Percentiles rank a stretch among this genome's conserved stretches.
phyloP scores from a whole-genome alignment of 2,329 filamentous ascomycete genomes.

The Zelopaecilomyces penicillatus region DNA sequence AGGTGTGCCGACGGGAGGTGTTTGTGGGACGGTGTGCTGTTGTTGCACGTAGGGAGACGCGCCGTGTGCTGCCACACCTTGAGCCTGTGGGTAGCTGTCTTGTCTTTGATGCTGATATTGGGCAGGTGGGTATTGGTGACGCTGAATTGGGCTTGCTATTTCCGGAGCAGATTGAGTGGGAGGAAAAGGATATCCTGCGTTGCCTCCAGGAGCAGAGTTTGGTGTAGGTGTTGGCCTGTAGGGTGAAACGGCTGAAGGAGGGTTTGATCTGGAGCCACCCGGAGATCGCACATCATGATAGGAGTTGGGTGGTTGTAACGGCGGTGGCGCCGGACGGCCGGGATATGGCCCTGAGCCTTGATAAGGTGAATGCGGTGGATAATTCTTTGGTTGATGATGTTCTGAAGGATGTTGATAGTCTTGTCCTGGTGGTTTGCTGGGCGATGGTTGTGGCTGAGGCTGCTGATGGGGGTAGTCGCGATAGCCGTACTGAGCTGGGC shows the following conservation, averaged over 20 bases:
- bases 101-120: constrained; percentile 34
- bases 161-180: constrained; percentile 32
- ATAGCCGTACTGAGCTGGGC: constrained; percentile 37
- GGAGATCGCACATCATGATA: constrained; percentile 45
- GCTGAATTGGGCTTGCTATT: constrained; percentile 42
- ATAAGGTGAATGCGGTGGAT: constrained; percentile 31
- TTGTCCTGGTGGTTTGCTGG: constrained; percentile 34
- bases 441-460: constrained; percentile 34
- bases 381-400: constrained; percentile 25
- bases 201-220: constrained; percentile 27
- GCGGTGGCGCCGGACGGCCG: constrained; percentile 33
- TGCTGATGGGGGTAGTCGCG: constrained; percentile 39
- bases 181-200: constrained; percentile 44
- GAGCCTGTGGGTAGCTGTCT: constrained; percentile 39
- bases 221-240: constrained; percentile 43
- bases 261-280: constrained; percentile 26
- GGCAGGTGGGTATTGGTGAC: constrained; percentile 42
- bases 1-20: constrained; percentile 39
- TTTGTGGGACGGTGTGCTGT: constrained; percentile 37
- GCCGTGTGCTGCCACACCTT: constrained; percentile 23
- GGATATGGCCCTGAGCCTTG: constrained; percentile 34
- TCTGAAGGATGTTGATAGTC: constrained; percentile 31
- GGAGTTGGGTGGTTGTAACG: constrained; percentile 36
- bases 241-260: constrained; percentile 31
- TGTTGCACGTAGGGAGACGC: constrained; percentile 30